A percentile compares a stretch with the other conserved stretches of the same genome.
phyloP scores from a whole-genome alignment of 768 basidiomycete genomes.

The Dendrothele bispora region DNA sequence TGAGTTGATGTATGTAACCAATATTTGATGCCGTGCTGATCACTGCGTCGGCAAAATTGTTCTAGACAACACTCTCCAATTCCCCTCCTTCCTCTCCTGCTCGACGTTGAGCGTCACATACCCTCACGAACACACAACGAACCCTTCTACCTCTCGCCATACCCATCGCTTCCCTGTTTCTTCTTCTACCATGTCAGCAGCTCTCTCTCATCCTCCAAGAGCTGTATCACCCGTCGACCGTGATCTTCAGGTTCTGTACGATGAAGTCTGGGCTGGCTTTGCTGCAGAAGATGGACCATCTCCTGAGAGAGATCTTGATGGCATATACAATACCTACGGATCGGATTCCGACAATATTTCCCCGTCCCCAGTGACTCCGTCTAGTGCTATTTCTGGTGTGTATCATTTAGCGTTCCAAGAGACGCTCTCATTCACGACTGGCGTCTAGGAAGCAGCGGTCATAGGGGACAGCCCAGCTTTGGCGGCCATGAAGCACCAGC shows the following conservation, averaged over 20 bases:
- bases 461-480: background rate
- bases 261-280: constrained; percentile 20
- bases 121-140: too few relatives aligned
- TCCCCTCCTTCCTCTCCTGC: too few relatives aligned
- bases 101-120: too few relatives aligned
- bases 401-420: background rate
- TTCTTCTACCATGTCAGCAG: too few relatives aligned
- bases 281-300: constrained; percentile 17
- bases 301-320: constrained; percentile 34
- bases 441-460: background rate
- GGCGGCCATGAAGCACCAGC: background rate
- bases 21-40: too few relatives aligned
- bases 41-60: too few relatives aligned
- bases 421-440: background rate
- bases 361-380: background rate
- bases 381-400: background rate
- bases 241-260: constrained; percentile 19
- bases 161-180: too few relatives aligned
- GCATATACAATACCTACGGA: constrained; percentile 37
- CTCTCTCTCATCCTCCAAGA: too few relatives aligned
- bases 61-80: too few relatives aligned
- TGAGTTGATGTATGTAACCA: too few relatives aligned
- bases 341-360: constrained; percentile 13
- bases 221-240: too few relatives aligned
- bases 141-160: too few relatives aligned